Evolutionary conservation across 1,284 basidiomycete species (phyloP).

Genomic region (Ustilago sp.): DNA sequence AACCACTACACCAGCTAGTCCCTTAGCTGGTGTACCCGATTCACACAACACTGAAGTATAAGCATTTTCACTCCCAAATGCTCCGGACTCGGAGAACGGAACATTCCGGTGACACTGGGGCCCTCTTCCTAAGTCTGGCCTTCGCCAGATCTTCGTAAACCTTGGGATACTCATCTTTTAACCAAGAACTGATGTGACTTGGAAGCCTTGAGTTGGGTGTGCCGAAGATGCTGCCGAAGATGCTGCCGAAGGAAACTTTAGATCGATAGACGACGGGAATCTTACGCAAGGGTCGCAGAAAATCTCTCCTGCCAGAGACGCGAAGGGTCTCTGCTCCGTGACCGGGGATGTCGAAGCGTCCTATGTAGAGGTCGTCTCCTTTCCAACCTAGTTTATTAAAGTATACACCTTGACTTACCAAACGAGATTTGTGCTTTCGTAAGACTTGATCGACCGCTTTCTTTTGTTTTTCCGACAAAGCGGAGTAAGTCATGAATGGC

Average conservation of each 20-base stretch:
- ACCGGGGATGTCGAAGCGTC: not conserved
- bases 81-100: no score
- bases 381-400: rapidly evolving
- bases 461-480: no score
- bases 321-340: not conserved
- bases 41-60: no score
- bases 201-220: not conserved
- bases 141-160: not conserved
- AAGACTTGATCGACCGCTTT: not conserved
- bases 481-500: no score
- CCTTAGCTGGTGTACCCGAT: no score
- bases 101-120: no score
- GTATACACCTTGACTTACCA: no score
- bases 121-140: not conserved
- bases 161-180: not conserved
- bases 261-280: not conserved
- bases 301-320: not conserved
- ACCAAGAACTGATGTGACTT: not conserved
- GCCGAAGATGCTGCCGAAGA: not conserved
- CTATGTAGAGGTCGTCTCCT: not conserved
- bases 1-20: no score
- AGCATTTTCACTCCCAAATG: no score
- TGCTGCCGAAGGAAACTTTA: no score
- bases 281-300: not conserved
- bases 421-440: not conserved